These are phyloP conservation scores for Pseudoperonospora humuli DNA, from an alignment of 352 stramenopile species.

Conservation along the genomic window DNA sequence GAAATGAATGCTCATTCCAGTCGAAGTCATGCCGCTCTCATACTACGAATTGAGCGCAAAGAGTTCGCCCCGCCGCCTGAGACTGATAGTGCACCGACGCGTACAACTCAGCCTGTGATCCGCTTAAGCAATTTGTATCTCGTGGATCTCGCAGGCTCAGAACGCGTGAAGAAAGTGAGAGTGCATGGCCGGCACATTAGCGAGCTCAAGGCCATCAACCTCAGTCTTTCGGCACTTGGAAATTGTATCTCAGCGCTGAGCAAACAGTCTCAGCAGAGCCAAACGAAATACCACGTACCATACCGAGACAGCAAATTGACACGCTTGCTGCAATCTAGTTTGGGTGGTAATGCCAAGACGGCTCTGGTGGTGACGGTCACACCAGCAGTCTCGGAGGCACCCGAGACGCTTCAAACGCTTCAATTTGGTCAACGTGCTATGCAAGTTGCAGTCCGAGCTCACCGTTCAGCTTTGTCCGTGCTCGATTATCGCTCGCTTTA, in stretches of 20 bases:
- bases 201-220: slow-evolving; percentile 68
- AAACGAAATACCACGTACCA: slow-evolving; percentile 42
- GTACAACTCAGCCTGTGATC: slow-evolving; percentile 21
- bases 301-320: slow-evolving; percentile 74
- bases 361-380: no score
- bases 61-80: no score
- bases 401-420: no score
- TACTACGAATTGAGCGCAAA: slow-evolving; percentile 76
- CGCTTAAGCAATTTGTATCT: slow-evolving; percentile 53
- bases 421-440: no score
- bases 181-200: slow-evolving; percentile 50
- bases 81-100: no score
- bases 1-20: slow-evolving; percentile 84
- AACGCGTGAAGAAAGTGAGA: slow-evolving; percentile 60
- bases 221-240: slow-evolving; percentile 66
- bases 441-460: no score
- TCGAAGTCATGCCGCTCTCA: slow-evolving; percentile 83
- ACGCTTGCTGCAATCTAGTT: slow-evolving; percentile 54
- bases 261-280: no score
- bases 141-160: slow-evolving; percentile 56
- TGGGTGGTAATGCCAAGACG: slow-evolving; percentile 70
- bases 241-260: no score
- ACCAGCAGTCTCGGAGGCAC: no score
- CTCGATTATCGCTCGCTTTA: no score
- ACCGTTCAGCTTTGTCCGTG: no score